These are phyloP conservation scores for Kodamaea neixiangensis DNA, from an alignment of 805 yeast species.

Conservation along the genomic window DNA sequence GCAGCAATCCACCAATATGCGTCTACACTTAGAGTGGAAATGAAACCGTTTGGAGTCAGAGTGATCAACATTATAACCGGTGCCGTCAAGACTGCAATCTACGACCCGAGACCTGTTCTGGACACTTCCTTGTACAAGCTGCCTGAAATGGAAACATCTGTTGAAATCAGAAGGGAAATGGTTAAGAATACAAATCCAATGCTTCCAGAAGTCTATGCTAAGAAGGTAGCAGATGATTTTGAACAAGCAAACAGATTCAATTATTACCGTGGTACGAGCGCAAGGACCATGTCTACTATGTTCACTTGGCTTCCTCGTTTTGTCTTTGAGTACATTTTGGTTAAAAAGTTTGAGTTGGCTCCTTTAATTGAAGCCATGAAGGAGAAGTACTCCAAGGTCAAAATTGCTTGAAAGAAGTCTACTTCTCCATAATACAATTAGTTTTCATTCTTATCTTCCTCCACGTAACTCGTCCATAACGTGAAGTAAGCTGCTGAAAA, in stretches of 20 bases:
- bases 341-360: no score
- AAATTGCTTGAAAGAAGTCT: no score
- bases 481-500: no score
- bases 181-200: no score
- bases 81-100: conserved; percentile 67
- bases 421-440: no score
- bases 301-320: background rate
- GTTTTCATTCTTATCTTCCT: no score
- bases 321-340: background rate
- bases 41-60: conserved; percentile 72
- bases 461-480: no score
- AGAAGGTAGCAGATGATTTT: conserved; percentile 51
- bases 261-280: conserved; percentile 5
- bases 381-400: background rate
- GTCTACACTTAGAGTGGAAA: conserved; percentile 59
- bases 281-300: background rate
- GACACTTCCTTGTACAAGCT: conserved; percentile 52
- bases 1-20: conserved; percentile 79
- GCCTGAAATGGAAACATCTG: conserved; percentile 52
- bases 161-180: no score
- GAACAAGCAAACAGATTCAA: background rate
- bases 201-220: conserved; percentile 39
- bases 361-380: background rate
- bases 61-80: conserved; percentile 75
- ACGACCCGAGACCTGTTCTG: conserved; percentile 61